Percentiles rank a stretch among this genome's conserved stretches.
Evolutionary conservation across 139 green algal species (phyloP).

Genomic region (Gonium pectorale): DNA sequence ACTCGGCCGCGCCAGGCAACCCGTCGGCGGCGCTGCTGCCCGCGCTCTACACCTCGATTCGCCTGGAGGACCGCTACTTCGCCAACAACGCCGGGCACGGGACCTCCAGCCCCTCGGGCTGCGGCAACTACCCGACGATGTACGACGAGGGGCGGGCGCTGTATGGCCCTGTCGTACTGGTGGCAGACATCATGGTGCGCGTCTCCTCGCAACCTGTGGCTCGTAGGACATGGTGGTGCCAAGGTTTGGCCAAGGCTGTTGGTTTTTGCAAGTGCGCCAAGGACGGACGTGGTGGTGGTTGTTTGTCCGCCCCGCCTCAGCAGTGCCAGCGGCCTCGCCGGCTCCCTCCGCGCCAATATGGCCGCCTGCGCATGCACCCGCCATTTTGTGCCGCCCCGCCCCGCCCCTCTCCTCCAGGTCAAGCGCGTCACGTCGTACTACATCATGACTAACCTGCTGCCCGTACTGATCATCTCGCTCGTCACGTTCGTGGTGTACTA

Average conservation of each 20-base stretch:
- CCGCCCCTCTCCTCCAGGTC: background rate
- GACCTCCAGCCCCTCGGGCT: background rate
- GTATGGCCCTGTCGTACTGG: slow-evolving; percentile 22
- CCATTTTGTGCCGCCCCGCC: too few species aligned
- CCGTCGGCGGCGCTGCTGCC: too few species aligned
- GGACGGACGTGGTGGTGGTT: too few species aligned
- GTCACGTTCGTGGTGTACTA: slow-evolving; percentile 26
- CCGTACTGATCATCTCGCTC: slow-evolving; percentile 29
- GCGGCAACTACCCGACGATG: background rate
- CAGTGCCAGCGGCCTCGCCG: too few species aligned
- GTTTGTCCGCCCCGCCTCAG: too few species aligned
- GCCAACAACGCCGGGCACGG: background rate
- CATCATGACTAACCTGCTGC: slow-evolving; percentile 10
- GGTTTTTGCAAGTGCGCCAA: too few species aligned
- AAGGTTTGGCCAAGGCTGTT: background rate
- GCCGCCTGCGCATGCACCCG: too few species aligned
- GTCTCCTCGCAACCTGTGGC: too few species aligned
- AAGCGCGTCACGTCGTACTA: slow-evolving; percentile 22
- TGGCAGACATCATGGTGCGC: slow-evolving; percentile 30
- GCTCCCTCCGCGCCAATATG: too few species aligned
- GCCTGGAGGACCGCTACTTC: background rate
- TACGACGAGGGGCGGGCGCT: slow-evolving; percentile 11
- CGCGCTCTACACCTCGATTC: background rate
- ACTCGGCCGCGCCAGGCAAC: too few species aligned
- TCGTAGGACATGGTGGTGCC: background rate